phyloP scores from a whole-genome alignment of 148 eudicot species.

The Cornus controversa region DNA sequence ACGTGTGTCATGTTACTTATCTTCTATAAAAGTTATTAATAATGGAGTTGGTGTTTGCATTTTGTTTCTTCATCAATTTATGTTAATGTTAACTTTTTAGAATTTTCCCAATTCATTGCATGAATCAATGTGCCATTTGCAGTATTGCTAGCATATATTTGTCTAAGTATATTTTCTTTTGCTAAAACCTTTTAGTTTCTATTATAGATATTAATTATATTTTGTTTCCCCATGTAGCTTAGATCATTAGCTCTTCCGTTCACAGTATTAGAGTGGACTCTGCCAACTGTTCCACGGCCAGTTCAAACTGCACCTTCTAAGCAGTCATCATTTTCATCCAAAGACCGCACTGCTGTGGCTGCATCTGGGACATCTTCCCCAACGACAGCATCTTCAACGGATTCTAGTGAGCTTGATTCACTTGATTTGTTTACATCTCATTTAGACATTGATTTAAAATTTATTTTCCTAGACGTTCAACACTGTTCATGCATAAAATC shows the following conservation, averaged over 20 bases:
- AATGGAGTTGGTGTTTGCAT: too few species aligned
- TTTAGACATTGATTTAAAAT: background rate
- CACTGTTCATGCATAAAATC: slow-evolving; percentile 19
- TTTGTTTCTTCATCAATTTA: too few species aligned
- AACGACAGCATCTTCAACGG: slow-evolving; percentile 43
- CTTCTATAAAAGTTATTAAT: too few species aligned
- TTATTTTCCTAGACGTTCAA: background rate
- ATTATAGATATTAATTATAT: slow-evolving; percentile 14
- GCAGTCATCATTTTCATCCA: slow-evolving; percentile 53
- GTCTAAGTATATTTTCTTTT: background rate
- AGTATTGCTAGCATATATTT: background rate
- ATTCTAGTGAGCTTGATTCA: slow-evolving; percentile 62
- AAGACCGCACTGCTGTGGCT: slow-evolving; percentile 47
- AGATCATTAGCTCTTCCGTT: slow-evolving; percentile 99
- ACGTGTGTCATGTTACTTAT: too few species aligned
- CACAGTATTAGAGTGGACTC: slow-evolving; percentile 98
- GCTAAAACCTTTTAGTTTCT: background rate
- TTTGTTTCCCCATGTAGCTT: slow-evolving; percentile 52
- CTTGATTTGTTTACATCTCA: slow-evolving; percentile 6
- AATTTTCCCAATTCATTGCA: background rate
- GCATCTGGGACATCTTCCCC: slow-evolving; percentile 55
- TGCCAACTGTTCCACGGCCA: slow-evolving; percentile 93
- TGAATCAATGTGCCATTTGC: background rate
- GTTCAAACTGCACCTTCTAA: slow-evolving; percentile 48
- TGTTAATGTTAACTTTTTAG: too few species aligned